Evolutionary conservation across 176 grass and related monocot genomes (phyloP), one percentile per base, ranked within the genome.

Genomic region (Ensete ventricosum): DNA sequence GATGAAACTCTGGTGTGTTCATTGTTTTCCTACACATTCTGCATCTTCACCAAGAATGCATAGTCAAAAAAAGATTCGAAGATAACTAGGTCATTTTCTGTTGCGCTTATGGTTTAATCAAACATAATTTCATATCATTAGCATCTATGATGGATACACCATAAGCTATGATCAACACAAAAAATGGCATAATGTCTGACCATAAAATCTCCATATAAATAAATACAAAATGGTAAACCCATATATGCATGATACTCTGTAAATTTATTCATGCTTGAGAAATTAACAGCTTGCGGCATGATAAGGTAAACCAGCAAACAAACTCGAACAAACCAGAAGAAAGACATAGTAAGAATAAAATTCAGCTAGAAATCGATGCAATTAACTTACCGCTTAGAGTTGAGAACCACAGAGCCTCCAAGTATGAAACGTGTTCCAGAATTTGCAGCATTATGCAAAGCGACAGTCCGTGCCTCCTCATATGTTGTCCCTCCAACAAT

Each of bases 401-500:
- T 98, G 48, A 98, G 80, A 80, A 98, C 88, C 19, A 82, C 58
- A 27, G 95, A 98, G 53, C 95, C 95, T 58, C 95, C 95, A 81
- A 98, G 90, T 76, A 98, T 89, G 69, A 98, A 98, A 69, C 90
- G 90, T 73, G 87, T 89, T 82, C 90, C 95, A 16, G 84, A 76
- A 82, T 93, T 93, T 65, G 86, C 62, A 53, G 88, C 82, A 86
- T 89, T 98, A 66, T 91, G 82, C 55, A 98, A 86, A 69, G 95
- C 95, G 69, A 98, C 88, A 24, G 86, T 77, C 50, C 90, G 84
- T 58, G 95, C 82, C 83, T 98, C 95, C 82, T 98, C 95, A 16
- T 98, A 98, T 57, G 90, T 93, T 64, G 90, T 98, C 21, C 95
- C 95, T 78, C 95, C 95, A 82, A 93, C 86, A 62, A 98, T 91